These are phyloP conservation scores for Suaeda aralocaspica DNA, from an alignment of 148 eudicot species.

Conservation along the genomic window DNA sequence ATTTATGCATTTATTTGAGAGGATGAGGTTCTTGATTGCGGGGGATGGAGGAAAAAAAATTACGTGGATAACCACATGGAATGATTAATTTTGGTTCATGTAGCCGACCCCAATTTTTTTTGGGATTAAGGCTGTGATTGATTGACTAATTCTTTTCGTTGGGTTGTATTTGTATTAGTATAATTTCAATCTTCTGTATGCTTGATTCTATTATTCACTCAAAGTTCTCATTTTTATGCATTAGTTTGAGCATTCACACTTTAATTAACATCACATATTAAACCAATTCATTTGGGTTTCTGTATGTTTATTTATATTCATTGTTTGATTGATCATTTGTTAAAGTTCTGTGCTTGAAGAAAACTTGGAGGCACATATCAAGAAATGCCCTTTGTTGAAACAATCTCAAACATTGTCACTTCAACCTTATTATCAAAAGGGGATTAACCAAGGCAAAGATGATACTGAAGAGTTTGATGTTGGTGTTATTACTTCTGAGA, in stretches of 20 bases:
- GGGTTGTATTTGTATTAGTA: too few relatives aligned
- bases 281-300: neutral
- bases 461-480: slow-evolving; percentile 25
- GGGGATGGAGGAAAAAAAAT: too few relatives aligned
- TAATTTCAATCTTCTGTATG: neutral
- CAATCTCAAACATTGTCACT: slow-evolving; percentile 43
- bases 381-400: slow-evolving; percentile 66
- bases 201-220: too few relatives aligned
- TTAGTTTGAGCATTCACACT: neutral
- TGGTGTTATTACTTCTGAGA: slow-evolving; percentile 42
- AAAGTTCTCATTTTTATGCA: neutral
- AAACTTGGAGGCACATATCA: slow-evolving; percentile 55
- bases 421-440: slow-evolving; percentile 63
- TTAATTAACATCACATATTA: neutral
- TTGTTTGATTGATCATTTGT: neutral
- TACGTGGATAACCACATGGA: too few relatives aligned
- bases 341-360: slow-evolving; percentile 64
- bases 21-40: too few relatives aligned
- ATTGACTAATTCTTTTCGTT: too few relatives aligned
- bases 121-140: too few relatives aligned
- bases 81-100: too few relatives aligned
- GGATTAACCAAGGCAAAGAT: slow-evolving; percentile 45
- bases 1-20: too few relatives aligned
- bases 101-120: too few relatives aligned
- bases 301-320: neutral